Base-by-base conservation (phyloP, 2,329 filamentous ascomycete genomes). In the Colletotrichum scovillei region DNA sequence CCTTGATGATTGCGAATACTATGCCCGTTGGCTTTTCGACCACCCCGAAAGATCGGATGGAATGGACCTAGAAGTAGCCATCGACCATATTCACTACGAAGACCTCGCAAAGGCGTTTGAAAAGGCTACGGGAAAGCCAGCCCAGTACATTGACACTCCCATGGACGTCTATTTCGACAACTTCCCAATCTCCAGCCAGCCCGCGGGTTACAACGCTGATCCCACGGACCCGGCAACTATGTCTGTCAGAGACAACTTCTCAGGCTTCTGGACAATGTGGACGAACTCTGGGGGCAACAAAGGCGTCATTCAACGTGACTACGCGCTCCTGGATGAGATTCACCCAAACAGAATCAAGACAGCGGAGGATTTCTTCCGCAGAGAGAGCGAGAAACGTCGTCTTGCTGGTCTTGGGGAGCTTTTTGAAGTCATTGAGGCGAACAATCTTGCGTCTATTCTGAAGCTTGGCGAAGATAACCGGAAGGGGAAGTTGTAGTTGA, bases 251-350 rank as follows among this genome's bases (percentile, higher is more conserved):
- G 77, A 86, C 58, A 90, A 89, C 75, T 90, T 90, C 75, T 84
- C 83, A 0, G 87, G 83, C 0, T 89, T 86, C 75, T 89, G 87
- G 85, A 86, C 83, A 68, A 72, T 85, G 65, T 89, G 83, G 80
- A 82, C 79, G 58, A 66, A 82, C 67, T 84, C 84, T 1, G 83
- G 82, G 0, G 81, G 80, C 0, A 85, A 86, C 66, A 77, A 78
- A 32, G 84, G 84, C 0, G 74, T 88, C 5, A 75, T 88, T 1
- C 77, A 78, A 71, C 81, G 87, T 63, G 84, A 90, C 76, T 88
- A 88, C 76, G 79, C 76, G 16, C 73, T 89, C 22, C 77, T 90
- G 55, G 88, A 89, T 76, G 82, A 86, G 78, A 89, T 90, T 62
- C 82, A 86, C 76, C 88, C 88, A 0, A 76, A 76, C 1, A 80